These are phyloP conservation scores for Schrenkiella parvula DNA, from an alignment of 345 rosid species.

Conservation along the genomic window DNA sequence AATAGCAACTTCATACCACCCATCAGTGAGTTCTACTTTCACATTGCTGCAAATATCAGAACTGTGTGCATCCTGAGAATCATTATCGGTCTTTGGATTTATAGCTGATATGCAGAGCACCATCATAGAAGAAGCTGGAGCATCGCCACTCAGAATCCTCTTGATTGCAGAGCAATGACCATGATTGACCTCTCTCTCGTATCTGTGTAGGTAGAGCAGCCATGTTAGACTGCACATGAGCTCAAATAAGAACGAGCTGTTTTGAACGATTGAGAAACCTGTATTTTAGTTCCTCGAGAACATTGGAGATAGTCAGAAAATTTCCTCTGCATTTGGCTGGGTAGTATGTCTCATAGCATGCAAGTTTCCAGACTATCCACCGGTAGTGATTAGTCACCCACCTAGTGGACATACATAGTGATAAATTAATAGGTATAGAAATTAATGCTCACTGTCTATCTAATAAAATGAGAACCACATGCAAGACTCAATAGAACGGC, in stretches of 20 bases:
- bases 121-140: slow-evolving; percentile 65
- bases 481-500: not conserved
- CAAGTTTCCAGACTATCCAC: slow-evolving; percentile 97
- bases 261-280: slow-evolving; percentile 43
- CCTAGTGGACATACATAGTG: slow-evolving; percentile 38
- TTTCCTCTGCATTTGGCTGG: slow-evolving; percentile 52
- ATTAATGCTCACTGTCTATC: not conserved
- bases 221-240: slow-evolving; percentile 20
- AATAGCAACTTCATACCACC: slow-evolving; percentile 62
- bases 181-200: slow-evolving; percentile 88
- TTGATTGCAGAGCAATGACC: slow-evolving; percentile 88
- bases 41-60: slow-evolving; percentile 36
- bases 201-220: slow-evolving; percentile 43
- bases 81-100: slow-evolving; percentile 31
- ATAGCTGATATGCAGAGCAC: slow-evolving; percentile 75
- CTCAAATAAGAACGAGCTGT: not conserved
- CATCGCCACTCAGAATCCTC: slow-evolving; percentile 85
- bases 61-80: slow-evolving; percentile 33
- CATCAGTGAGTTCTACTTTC: slow-evolving; percentile 84
- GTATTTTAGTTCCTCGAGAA: slow-evolving; percentile 89
- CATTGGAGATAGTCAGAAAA: slow-evolving; percentile 68
- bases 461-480: slow-evolving; percentile 1
- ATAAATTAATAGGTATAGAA: not conserved
- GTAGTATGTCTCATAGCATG: slow-evolving; percentile 63
- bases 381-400: slow-evolving; percentile 88